phyloP scores from a whole-genome alignment of 1,284 basidiomycete species.

The Schizophyllum commune region DNA sequence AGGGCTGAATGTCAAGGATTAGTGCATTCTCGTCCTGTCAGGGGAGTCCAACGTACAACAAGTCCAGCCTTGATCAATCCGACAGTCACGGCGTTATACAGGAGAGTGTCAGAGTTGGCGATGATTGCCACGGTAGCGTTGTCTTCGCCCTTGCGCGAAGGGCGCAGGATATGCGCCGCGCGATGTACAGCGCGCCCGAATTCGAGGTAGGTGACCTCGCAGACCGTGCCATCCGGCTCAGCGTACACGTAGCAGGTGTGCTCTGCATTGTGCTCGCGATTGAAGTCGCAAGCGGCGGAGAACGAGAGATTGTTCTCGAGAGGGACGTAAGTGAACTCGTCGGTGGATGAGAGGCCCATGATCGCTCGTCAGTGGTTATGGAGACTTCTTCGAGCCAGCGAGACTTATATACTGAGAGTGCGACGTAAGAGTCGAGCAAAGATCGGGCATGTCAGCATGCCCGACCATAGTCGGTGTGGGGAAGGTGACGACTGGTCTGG shows the following conservation, averaged over 20 bases:
- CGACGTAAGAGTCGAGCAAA: no score
- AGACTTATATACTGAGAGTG: no score
- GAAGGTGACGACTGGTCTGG: no score
- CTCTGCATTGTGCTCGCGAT: not conserved
- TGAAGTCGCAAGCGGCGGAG: not conserved
- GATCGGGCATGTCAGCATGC: no score
- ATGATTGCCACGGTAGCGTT: slow-evolving; percentile 20
- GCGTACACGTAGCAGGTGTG: not conserved
- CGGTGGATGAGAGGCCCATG: no score
- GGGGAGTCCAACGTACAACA: slow-evolving; percentile 18
- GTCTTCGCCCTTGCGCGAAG: slow-evolving; percentile 6
- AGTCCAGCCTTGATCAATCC: slow-evolving; percentile 23
- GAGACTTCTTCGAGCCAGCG: no score
- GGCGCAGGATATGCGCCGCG: slow-evolving; percentile 19
- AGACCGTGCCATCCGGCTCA: not conserved
- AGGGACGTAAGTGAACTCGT: not conserved
- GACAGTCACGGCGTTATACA: slow-evolving; percentile 22
- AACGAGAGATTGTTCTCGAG: not conserved
- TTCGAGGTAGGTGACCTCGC: slow-evolving; percentile 19
- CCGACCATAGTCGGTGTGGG: no score
- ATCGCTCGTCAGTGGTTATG: no score
- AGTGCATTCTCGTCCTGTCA: not conserved
- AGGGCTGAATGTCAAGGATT: slow-evolving; percentile 18
- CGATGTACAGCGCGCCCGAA: slow-evolving; percentile 24
- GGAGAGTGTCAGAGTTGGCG: slow-evolving; percentile 21